A percentile compares a stretch with the other conserved stretches of the same genome.
Conservation (phyloP, 352 stramenopile species). For the Globisporangium nodosum region DNA sequence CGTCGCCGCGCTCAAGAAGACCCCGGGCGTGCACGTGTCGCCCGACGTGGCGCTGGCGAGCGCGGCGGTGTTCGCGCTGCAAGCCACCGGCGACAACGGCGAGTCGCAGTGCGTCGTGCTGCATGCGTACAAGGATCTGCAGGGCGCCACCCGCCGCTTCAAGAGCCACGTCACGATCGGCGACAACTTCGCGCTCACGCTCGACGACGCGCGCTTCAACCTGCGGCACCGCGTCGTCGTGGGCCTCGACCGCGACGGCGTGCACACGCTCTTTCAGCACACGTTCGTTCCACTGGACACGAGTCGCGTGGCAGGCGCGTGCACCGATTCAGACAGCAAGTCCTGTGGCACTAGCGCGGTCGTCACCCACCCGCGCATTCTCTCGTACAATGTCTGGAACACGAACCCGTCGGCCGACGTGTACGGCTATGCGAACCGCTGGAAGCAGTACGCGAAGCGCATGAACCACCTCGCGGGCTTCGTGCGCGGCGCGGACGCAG, state of each 20-base stretch:
- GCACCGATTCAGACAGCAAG: neutral
- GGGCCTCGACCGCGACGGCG: constrained; percentile 59
- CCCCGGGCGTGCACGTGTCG: constrained; percentile 35
- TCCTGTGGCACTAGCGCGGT: neutral
- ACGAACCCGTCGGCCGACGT: constrained; percentile 75
- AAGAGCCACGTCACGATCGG: constrained; percentile 66
- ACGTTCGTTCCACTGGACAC: constrained; percentile 32
- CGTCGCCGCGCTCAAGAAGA: constrained; percentile 28
- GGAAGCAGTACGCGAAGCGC: constrained; percentile 69
- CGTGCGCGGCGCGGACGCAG: constrained; percentile 40
- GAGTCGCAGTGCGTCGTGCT: constrained; percentile 61
- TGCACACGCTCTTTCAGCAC: constrained; percentile 72
- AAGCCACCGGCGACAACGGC: constrained; percentile 65
- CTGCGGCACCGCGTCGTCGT: constrained; percentile 57
- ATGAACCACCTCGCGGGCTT: constrained; percentile 65
- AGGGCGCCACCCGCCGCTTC: constrained; percentile 35
- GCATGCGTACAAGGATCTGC: constrained; percentile 33
- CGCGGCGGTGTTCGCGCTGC: constrained; percentile 38
- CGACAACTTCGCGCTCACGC: constrained; percentile 55
- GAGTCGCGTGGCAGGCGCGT: neutral
- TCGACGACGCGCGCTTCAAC: constrained; percentile 53
- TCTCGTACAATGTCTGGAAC: constrained; percentile 90
- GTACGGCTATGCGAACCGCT: constrained; percentile 49
- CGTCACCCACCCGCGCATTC: constrained; percentile 39
- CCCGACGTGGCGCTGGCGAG: constrained; percentile 22